Percentiles rank a stretch among this genome's conserved stretches.
Conservation (phyloP, 2,329 filamentous ascomycete species). For the Pseudocercospora cruenta region DNA sequence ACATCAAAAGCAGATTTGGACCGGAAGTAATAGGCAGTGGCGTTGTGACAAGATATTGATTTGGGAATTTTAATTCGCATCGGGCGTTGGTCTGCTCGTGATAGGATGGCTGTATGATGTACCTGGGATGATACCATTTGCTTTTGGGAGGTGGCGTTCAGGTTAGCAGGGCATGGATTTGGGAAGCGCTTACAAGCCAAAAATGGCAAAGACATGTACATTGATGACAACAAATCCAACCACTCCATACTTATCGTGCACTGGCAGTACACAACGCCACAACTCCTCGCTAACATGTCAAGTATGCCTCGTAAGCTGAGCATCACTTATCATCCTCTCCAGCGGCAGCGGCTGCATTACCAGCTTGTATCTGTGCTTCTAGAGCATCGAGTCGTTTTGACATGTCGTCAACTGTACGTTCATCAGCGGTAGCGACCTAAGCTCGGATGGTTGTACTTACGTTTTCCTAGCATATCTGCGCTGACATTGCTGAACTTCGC, state of each 20-base stretch:
- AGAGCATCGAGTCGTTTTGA: constrained; percentile 80
- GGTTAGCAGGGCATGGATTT: neutral
- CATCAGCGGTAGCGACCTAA: too few relatives aligned
- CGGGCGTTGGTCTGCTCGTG: neutral
- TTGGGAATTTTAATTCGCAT: neutral
- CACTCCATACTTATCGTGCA: neutral
- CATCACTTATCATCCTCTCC: neutral
- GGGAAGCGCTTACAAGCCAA: neutral
- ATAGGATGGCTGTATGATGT: neutral
- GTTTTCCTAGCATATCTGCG: constrained; percentile 84
- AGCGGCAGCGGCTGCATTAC: constrained; percentile 41
- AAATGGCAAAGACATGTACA: neutral
- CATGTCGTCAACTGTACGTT: too few relatives aligned
- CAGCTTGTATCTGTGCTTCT: constrained; percentile 70
- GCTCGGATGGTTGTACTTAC: too few relatives aligned
- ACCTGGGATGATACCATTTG: constrained; percentile 11
- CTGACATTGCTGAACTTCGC: constrained; percentile 85
- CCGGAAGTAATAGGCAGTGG: neutral
- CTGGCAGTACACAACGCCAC: neutral
- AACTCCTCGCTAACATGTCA: neutral
- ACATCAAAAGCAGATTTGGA: constrained; percentile 21
- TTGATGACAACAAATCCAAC: neutral
- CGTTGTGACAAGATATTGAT: constrained; percentile 20
- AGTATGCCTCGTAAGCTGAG: neutral
- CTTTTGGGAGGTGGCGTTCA: neutral